Evolutionary conservation across 1,139 yeast genomes (phyloP), one percentile per base, ranked within the genome.

Genomic region (Tardiomyces blankii): DNA sequence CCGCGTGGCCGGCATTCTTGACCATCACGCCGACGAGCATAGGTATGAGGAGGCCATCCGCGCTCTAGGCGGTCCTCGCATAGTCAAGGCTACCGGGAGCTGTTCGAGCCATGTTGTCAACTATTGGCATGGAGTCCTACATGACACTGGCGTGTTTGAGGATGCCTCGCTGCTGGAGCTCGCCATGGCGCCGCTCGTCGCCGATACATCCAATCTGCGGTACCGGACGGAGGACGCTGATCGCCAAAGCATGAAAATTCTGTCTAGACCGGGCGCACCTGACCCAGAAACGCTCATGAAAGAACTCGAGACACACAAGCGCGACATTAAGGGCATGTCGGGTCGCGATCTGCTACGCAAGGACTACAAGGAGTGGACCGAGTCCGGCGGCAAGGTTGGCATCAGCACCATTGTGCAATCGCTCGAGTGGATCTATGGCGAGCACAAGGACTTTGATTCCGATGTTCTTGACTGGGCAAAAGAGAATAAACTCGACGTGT

Each of bases 21-120:
- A 89, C 58, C 98, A 89, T 59, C 98, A 89, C 60, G 83, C 72
- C 6, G 95, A 87, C 56, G 88, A 83, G 57, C 68, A 69, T 0
- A 65, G 66, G 14, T 78, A 72, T 54, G 39, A 54, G 14, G 60
- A 66, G 19, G 63, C 69, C 0, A 49, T 51, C 23, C 39, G 45
- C 4, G 49, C 51, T 4, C 58, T 51, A 0, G 48, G 54, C 1
- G 65, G 69, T 19, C 96, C 96, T 0, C 64, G 93, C 46, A 65
- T 82, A 7, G 70, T 88, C 42, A 64, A 68, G 42, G 64, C 73
- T 2, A 67, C 78, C 44, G 97, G 96, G 0, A 84, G 95, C 46
- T 87, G 96, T 60, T 74, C 87, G 3, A 74, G 87, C 23, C 66
- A 87, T 43, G 83, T 89, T 2, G 75, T 82, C 55, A 73, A 76